Conservation (phyloP, 192 early-diverging fungal genomes). For the Backusella liffmaniae region DNA sequence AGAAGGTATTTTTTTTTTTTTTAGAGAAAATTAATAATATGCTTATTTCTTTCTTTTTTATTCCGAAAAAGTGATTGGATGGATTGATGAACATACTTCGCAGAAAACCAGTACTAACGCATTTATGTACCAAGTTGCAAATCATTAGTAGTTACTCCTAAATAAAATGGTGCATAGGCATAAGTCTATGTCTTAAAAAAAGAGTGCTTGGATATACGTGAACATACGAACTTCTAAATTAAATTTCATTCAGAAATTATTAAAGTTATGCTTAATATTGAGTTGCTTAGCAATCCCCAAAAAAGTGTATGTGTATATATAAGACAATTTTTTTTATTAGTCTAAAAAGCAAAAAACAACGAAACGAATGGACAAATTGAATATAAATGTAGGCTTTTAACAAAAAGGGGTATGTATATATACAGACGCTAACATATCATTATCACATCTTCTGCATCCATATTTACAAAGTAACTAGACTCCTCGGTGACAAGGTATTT, state of each 20-base stretch:
- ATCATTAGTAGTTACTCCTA: neutral
- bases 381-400: neutral
- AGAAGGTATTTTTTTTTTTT: conserved; percentile 41
- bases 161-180: neutral
- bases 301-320: neutral
- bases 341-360: neutral
- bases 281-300: neutral
- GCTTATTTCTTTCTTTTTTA: neutral
- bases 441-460: neutral
- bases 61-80: neutral
- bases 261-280: neutral
- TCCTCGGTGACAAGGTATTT: neutral
- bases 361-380: neutral
- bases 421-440: neutral
- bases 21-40: too few relatives aligned
- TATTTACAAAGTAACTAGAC: neutral
- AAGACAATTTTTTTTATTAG: neutral
- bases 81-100: neutral
- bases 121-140: neutral
- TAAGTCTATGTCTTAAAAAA: neutral
- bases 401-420: neutral
- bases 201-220: neutral
- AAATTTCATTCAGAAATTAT: neutral
- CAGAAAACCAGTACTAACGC: neutral
- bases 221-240: too few relatives aligned